These are phyloP conservation scores for Calonectria crousiana DNA, from an alignment of 2,329 filamentous ascomycete species.

Conservation along the genomic window DNA sequence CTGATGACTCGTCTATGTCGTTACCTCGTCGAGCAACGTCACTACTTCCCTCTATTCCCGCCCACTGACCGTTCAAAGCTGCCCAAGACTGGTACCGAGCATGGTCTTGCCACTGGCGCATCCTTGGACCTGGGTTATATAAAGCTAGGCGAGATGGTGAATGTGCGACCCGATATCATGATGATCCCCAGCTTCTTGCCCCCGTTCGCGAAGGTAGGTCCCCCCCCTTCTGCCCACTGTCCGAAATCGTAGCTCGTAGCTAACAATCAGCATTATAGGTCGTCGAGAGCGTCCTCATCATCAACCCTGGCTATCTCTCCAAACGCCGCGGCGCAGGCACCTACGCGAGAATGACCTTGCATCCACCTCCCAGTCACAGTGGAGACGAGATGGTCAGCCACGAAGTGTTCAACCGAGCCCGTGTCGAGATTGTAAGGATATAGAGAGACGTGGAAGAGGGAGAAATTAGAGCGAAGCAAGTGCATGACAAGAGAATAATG, in stretches of 20 bases:
- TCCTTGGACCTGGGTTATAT: slow-evolving; percentile 87
- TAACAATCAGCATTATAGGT: slow-evolving; percentile 67
- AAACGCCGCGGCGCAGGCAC: slow-evolving; percentile 89
- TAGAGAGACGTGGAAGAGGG: slow-evolving; percentile 45
- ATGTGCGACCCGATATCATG: slow-evolving; percentile 86
- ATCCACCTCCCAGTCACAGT: slow-evolving; percentile 72
- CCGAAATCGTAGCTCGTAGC: neutral
- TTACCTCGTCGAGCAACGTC: slow-evolving; percentile 88
- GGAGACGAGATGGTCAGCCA: slow-evolving; percentile 76
- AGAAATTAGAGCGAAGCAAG: neutral
- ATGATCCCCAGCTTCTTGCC: slow-evolving; percentile 85
- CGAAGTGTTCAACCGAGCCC: slow-evolving; percentile 82
- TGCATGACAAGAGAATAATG: slow-evolving; percentile 2
- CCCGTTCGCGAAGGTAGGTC: slow-evolving; percentile 85
- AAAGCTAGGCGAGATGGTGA: slow-evolving; percentile 91
- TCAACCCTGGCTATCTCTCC: slow-evolving; percentile 90
- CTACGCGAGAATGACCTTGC: slow-evolving; percentile 82
- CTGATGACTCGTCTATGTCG: slow-evolving; percentile 78
- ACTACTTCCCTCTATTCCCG: slow-evolving; percentile 92
- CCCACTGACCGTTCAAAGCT: slow-evolving; percentile 77
- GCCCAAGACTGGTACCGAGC: slow-evolving; percentile 72
- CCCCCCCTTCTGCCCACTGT: neutral
- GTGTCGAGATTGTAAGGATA: slow-evolving; percentile 90
- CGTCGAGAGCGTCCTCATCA: slow-evolving; percentile 87
- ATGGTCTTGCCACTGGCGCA: slow-evolving; percentile 76